These are phyloP conservation scores for Phytophthora meadii DNA, from an alignment of 352 stramenopile species.

Conservation along the genomic window DNA sequence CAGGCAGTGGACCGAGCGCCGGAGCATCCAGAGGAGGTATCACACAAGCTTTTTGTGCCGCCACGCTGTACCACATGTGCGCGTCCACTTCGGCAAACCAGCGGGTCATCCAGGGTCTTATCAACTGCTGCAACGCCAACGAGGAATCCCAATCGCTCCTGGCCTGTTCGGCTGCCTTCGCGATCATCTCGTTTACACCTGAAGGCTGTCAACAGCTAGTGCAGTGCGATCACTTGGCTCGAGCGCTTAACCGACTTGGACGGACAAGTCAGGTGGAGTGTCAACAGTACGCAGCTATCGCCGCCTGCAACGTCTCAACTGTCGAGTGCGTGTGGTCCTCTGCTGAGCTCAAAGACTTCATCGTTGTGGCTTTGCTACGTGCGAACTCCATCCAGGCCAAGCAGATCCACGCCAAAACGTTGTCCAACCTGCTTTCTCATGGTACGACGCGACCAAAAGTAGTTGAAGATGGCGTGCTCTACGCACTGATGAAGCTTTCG, in stretches of 20 bases:
- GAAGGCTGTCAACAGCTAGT: conserved; percentile 68
- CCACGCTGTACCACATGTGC: conserved; percentile 80
- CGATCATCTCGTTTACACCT: conserved; percentile 76
- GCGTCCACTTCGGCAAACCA: conserved; percentile 55
- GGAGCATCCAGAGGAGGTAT: conserved; percentile 23
- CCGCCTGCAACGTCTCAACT: conserved; percentile 80
- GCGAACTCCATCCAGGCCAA: conserved; percentile 84
- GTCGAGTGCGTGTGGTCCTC: conserved; percentile 77
- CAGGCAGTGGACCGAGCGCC: background rate
- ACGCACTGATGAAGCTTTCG: conserved; percentile 82
- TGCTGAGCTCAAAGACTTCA: conserved; percentile 82
- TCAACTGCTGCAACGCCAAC: conserved; percentile 74
- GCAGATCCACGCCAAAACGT: conserved; percentile 83
- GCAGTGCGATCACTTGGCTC: conserved; percentile 52
- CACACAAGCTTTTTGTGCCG: conserved; percentile 76
- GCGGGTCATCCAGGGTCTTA: conserved; percentile 66
- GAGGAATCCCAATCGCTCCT: conserved; percentile 75
- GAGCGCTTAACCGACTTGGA: conserved; percentile 74
- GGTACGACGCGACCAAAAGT: conserved; percentile 54
- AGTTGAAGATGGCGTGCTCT: conserved; percentile 80
- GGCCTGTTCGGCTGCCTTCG: conserved; percentile 78
- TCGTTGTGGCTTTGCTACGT: conserved; percentile 76
- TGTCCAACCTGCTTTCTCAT: conserved; percentile 81
- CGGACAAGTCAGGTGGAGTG: conserved; percentile 77
- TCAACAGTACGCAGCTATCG: conserved; percentile 82